Percentiles rank a stretch among this genome's conserved stretches.
These are phyloP conservation scores for Trichoderma sp. DNA, from an alignment of 2,329 filamentous ascomycete species.

Conservation along the genomic window DNA sequence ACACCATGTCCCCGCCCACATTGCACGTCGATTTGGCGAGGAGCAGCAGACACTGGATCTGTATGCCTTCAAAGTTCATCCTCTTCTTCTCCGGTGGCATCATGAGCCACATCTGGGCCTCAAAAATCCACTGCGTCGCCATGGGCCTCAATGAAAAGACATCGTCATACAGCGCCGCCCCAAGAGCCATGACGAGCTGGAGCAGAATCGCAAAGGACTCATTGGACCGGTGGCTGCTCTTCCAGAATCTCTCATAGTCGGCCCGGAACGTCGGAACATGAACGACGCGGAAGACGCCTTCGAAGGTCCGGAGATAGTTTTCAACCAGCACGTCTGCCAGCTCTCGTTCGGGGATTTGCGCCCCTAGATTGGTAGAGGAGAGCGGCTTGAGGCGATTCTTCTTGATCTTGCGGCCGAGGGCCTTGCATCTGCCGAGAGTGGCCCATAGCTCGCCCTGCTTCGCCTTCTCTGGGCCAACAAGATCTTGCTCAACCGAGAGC, in stretches of 20 bases:
- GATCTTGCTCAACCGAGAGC: constrained; percentile 38
- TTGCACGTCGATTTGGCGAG: constrained; percentile 52
- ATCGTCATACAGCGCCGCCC: constrained; percentile 52
- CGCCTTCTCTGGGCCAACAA: constrained; percentile 36
- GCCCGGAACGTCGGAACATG: constrained; percentile 59
- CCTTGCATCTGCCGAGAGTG: constrained; percentile 46
- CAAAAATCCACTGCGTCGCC: constrained; percentile 55
- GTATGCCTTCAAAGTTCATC: constrained; percentile 52
- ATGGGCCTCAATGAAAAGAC: constrained; percentile 46
- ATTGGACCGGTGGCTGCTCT: constrained; percentile 44
- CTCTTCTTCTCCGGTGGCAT: constrained; percentile 52
- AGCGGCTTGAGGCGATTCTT: constrained; percentile 43
- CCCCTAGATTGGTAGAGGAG: constrained; percentile 43
- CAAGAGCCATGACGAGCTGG: constrained; percentile 57
- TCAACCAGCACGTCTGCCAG: constrained; percentile 56
- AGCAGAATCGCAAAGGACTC: constrained; percentile 54
- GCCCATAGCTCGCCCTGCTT: constrained; percentile 39
- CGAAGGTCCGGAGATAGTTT: constrained; percentile 58
- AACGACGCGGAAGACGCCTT: constrained; percentile 59
- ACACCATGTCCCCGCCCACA: constrained; percentile 54
- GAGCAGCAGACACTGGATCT: constrained; percentile 55
- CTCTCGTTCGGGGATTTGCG: constrained; percentile 43
- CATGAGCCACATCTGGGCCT: constrained; percentile 55
- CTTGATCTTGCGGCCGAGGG: constrained; percentile 48
- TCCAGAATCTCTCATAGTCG: constrained; percentile 57